phyloP scores from a whole-genome alignment of 176 grass and related monocot genomes.

The Oryza punctata region DNA sequence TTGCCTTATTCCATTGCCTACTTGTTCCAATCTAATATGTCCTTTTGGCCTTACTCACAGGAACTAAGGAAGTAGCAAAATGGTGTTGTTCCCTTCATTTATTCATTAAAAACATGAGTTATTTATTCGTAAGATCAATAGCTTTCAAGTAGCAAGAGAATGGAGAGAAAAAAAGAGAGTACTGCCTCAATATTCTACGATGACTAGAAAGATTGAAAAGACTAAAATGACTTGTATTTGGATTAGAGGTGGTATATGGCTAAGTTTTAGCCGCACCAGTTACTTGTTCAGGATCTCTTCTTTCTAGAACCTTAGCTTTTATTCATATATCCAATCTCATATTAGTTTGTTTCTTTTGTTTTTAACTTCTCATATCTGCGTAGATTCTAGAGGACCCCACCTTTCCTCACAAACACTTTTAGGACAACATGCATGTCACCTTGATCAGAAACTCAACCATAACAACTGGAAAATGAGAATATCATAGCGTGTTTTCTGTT shows the following conservation, averaged over 20 bases:
- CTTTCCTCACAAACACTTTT: background rate
- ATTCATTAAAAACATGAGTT: background rate
- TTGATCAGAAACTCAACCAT: constrained; percentile 4
- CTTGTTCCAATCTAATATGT: background rate
- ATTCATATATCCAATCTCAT: background rate
- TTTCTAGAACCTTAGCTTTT: constrained; percentile 8
- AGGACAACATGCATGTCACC: background rate
- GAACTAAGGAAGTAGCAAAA: background rate
- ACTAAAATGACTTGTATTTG: background rate
- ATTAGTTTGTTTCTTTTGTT: background rate
- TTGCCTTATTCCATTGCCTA: constrained; percentile 6
- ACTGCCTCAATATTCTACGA: background rate
- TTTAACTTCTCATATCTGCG: background rate
- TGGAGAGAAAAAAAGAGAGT: background rate
- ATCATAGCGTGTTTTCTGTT: background rate
- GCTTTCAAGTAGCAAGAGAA: background rate
- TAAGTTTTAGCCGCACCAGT: background rate
- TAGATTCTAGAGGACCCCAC: background rate
- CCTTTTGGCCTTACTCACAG: background rate
- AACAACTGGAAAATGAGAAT: constrained; percentile 18
- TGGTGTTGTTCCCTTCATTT: background rate
- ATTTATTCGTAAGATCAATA: background rate
- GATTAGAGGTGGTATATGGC: background rate
- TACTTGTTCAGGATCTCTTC: background rate
- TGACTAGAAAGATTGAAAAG: background rate